Base-by-base conservation (phyloP, 2,329 filamentous ascomycete genomes). In the Alternaria incomplexa region DNA sequence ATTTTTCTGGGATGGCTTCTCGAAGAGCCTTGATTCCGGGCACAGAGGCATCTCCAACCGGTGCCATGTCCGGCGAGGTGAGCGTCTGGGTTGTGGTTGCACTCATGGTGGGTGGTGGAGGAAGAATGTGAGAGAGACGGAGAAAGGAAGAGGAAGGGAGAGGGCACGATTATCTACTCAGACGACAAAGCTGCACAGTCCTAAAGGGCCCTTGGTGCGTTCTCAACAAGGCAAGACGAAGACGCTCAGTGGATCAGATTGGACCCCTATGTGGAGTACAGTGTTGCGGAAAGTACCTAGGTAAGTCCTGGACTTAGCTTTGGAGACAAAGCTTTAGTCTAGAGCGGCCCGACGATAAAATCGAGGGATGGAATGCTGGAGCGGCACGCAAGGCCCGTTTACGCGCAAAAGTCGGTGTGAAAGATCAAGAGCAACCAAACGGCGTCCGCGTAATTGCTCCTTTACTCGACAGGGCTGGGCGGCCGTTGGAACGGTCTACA, bases 1-100 rank as follows among this genome's bases (percentile, higher is more conserved):
- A 73, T 17, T 71, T 65, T 17, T 65, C 64, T 7, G 71, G 71
- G 45, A 73, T 73, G 17, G 67, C 69, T 60, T 72, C 68, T 57
- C 65, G 64, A 11, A 73, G 60, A 2, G 68, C 70, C 61, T 74
- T 73, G 28, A 74, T 40, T 40, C 36, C 36, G 36, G 36, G 36
- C 36, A 40, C 36, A 40, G 36, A 40, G 36, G 36, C 36, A 40
- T 40, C 36, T 40, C 36, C 36, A 40, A 40, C 36, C 36, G 36
- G 36, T 40, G 36, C 36, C 36, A 40, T 40, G 36, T 40, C 36
- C 36, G 36, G 36, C 36, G 36, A 40, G 36, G 36, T 40, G 36
- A 40, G 36, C 36, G 36, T 40, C 36, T 40, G 36, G 36, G 36
- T 40, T 40, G 36, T 40, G 36, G 36, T 40, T 40, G 36, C 36